Percentiles rank a stretch among this genome's conserved stretches.
Evolutionary conservation across 1,284 basidiomycete species (phyloP).

Genomic region (Pterulicium gracile): DNA sequence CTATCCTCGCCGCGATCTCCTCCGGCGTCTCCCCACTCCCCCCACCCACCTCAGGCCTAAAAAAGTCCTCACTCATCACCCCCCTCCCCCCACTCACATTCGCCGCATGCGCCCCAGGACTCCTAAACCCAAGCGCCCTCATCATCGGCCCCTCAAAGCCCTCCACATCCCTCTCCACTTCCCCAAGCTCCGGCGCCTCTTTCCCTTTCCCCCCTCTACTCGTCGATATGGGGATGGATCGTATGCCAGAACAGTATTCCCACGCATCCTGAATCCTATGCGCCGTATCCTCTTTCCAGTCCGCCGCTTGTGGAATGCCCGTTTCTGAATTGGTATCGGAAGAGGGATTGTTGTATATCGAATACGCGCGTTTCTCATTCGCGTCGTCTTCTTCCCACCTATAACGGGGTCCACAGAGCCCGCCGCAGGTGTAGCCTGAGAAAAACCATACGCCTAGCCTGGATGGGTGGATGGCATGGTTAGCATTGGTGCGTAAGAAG

Average conservation of each 20-base stretch:
- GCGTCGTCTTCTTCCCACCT: constrained; percentile 72
- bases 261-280: constrained; percentile 66
- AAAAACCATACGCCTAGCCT: constrained; percentile 69
- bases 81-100: constrained; percentile 22
- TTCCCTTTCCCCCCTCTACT: constrained; percentile 24
- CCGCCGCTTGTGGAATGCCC: constrained; percentile 10
- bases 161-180: constrained; percentile 7
- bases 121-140: constrained; percentile 55
- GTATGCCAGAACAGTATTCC: constrained; percentile 61
- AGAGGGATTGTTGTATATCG: constrained; percentile 34
- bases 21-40: background rate
- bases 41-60: constrained; percentile 21
- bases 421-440: constrained; percentile 63
- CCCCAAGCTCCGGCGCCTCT: constrained; percentile 17
- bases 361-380: constrained; percentile 38
- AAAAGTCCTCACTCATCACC: constrained; percentile 49
- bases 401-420: constrained; percentile 71
- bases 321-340: constrained; percentile 23
- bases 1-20: background rate
- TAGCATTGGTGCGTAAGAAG: constrained; percentile 3
- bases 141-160: constrained; percentile 49
- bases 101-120: constrained; percentile 35
- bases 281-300: constrained; percentile 66
- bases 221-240: constrained; percentile 22
- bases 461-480: background rate